Evolutionary conservation across 1,284 basidiomycete genomes (phyloP).

Genomic region (Pseudomicrostroma phylloplanum): DNA sequence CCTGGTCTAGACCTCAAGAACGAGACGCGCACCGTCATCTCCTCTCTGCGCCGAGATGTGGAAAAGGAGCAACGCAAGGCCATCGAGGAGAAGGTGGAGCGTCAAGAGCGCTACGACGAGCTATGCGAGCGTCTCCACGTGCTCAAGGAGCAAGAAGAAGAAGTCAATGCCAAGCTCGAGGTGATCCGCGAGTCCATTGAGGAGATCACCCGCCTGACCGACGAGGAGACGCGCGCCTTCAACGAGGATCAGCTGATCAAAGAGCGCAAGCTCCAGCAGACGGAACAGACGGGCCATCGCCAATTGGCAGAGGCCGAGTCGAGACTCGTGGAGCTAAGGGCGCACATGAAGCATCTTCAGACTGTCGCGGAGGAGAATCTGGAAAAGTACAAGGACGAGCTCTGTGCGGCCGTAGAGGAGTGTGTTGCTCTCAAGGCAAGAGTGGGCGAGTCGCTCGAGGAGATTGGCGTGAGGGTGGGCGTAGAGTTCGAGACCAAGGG

Average conservation of each 20-base stretch:
- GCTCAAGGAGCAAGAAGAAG: neutral
- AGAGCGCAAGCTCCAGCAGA: slow-evolving; percentile 1
- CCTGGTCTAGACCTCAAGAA: slow-evolving; percentile 5
- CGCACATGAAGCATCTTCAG: slow-evolving; percentile 1
- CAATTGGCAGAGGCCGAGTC: slow-evolving; percentile 10
- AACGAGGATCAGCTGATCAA: neutral
- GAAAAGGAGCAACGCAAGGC: slow-evolving; percentile 5
- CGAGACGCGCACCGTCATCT: slow-evolving; percentile 2
- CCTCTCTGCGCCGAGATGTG: neutral
- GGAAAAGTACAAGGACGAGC: slow-evolving; percentile 7
- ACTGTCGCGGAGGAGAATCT: neutral
- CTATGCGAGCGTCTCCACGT: neutral
- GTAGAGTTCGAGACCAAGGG: neutral
- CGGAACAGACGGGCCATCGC: slow-evolving; percentile 1
- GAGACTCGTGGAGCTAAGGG: slow-evolving; percentile 17
- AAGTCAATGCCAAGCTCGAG: neutral
- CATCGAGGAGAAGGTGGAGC: slow-evolving; percentile 6
- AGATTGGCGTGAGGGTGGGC: neutral
- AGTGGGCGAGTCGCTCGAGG: slow-evolving; percentile 4
- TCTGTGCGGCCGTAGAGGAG: slow-evolving; percentile 2
- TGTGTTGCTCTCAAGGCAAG: neutral
- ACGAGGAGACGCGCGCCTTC: slow-evolving; percentile 6
- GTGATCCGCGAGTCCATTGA: neutral
- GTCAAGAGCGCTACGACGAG: neutral
- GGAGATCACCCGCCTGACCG: neutral